Percentiles rank a stretch among this genome's conserved stretches.
Conservation (phyloP, 106 monocot species). For the Dioscorea dumetorum region DNA sequence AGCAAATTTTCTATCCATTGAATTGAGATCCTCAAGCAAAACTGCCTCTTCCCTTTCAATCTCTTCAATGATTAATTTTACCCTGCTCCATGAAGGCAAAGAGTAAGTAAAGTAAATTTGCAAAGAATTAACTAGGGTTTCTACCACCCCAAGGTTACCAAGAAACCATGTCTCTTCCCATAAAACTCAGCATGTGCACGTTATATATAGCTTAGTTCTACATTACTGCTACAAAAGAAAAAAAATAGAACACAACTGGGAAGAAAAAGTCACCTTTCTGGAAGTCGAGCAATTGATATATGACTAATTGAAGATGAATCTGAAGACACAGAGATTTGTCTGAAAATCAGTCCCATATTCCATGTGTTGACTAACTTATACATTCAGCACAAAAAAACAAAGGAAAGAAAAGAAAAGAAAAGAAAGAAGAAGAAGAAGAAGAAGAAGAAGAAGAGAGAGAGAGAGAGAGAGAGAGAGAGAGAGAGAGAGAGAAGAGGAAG, state of each 20-base stretch:
- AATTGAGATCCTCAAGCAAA: slow-evolving; percentile 85
- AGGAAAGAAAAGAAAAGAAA: too few species aligned
- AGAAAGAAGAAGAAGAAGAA: too few species aligned
- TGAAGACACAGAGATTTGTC: neutral
- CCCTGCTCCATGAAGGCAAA: slow-evolving; percentile 31
- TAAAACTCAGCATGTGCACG: too few species aligned
- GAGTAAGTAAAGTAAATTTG: too few species aligned
- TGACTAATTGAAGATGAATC: slow-evolving; percentile 76
- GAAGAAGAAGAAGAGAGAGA: too few species aligned
- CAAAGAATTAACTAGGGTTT: too few species aligned
- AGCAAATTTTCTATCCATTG: slow-evolving; percentile 95
- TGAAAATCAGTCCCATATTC: neutral
- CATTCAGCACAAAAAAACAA: too few species aligned
- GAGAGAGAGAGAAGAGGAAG: neutral
- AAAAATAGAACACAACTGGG: neutral
- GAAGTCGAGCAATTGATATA: slow-evolving; percentile 70
- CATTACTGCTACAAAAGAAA: neutral
- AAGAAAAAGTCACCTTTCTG: slow-evolving; percentile 62
- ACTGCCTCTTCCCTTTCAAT: slow-evolving; percentile 84
- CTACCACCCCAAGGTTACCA: too few species aligned
- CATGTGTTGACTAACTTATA: too few species aligned
- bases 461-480: neutral
- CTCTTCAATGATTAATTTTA: slow-evolving; percentile 91
- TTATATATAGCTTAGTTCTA: too few species aligned
- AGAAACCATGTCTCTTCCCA: too few species aligned